Evolutionary conservation across 75 land plant species (phyloP).

Genomic region (Pinus albicaulis): DNA sequence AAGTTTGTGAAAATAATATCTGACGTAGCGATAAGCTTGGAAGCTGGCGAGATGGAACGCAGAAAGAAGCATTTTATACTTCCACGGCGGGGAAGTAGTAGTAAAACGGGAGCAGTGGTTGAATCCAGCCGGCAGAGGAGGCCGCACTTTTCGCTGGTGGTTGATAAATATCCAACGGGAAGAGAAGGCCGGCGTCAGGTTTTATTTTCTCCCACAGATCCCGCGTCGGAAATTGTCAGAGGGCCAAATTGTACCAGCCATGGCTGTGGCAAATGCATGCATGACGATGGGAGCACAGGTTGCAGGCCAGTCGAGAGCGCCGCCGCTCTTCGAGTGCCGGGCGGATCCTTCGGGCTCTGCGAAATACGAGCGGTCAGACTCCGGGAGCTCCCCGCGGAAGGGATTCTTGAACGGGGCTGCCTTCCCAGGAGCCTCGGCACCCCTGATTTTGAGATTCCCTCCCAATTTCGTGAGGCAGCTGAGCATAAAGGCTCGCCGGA

Average conservation of each 20-base stretch:
- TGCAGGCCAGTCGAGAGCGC: background rate
- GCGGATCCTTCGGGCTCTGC: slow-evolving; percentile 7
- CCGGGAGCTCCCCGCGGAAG: background rate
- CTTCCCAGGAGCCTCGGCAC: slow-evolving; percentile 9
- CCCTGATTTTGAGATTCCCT: slow-evolving; percentile 78
- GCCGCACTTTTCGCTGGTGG: too few species aligned
- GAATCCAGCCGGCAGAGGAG: too few species aligned
- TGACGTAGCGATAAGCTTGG: too few species aligned
- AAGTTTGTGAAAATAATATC: too few species aligned
- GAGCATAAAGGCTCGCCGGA: slow-evolving; percentile 86
- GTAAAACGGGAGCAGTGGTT: too few species aligned
- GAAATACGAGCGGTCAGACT: background rate
- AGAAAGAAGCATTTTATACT: too few species aligned
- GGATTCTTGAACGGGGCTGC: background rate
- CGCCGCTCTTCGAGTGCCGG: slow-evolving; percentile 2
- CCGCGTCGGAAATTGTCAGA: background rate
- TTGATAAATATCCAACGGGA: too few species aligned
- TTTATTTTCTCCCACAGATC: background rate
- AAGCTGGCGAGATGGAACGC: too few species aligned
- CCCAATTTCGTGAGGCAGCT: slow-evolving; percentile 98
- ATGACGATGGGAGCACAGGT: background rate
- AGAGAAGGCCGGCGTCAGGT: too few species aligned
- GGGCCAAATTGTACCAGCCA: background rate
- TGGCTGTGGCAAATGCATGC: background rate
- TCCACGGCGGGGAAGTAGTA: too few species aligned